Evolutionary conservation across 768 basidiomycete species (phyloP).

Genomic region (Auriscalpium microsporum): DNA sequence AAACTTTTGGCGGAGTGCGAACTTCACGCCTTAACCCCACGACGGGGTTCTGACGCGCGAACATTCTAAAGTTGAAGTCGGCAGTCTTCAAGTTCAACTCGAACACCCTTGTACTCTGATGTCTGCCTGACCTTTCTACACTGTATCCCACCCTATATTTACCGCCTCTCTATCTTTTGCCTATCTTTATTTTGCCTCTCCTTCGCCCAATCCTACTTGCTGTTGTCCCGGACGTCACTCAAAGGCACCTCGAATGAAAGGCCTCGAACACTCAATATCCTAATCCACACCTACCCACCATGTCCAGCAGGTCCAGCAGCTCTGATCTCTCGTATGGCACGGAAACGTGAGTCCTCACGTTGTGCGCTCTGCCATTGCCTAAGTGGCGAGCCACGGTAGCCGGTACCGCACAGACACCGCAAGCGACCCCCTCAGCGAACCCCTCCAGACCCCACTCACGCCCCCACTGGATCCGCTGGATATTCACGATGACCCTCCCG

Average conservation of each 20-base stretch:
- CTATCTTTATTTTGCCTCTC: too few species aligned
- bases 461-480: too few species aligned
- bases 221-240: too few species aligned
- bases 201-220: too few species aligned
- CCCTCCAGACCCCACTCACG: too few species aligned
- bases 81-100: neutral
- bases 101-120: neutral
- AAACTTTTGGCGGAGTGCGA: conserved; percentile 2
- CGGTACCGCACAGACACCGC: too few species aligned
- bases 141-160: neutral
- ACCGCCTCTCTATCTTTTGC: neutral
- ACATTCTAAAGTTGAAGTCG: neutral
- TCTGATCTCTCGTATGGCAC: neutral
- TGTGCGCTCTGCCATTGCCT: too few species aligned
- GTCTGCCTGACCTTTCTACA: neutral
- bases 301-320: neutral
- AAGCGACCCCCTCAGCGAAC: too few species aligned
- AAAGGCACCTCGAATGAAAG: too few species aligned
- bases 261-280: neutral
- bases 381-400: too few species aligned
- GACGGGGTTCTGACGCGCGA: neutral
- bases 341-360: neutral
- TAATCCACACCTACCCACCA: neutral
- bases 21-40: conserved; percentile 11
- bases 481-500: too few species aligned